Conservation (phyloP, 768 basidiomycete genomes). For the Mycena rebaudengoi region DNA sequence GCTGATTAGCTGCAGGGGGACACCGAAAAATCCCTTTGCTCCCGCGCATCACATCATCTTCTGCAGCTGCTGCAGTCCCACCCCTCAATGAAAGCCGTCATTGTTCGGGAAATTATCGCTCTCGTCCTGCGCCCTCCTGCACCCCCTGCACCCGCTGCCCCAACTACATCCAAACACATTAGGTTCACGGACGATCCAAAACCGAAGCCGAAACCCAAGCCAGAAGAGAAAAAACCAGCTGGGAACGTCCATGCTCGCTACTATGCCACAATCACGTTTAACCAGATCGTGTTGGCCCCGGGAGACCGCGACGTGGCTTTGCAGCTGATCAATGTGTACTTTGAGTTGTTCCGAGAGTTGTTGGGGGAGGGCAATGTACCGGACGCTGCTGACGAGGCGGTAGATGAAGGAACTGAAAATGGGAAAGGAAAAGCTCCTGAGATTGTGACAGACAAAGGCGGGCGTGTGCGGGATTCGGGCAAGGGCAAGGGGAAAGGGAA, state of each 20-base stretch:
- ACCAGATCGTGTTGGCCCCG: constrained; percentile 83
- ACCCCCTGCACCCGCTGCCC: constrained; percentile 43
- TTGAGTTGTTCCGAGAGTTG: constrained; percentile 91
- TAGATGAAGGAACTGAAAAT: constrained; percentile 40
- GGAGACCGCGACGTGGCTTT: constrained; percentile 78
- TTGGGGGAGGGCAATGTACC: constrained; percentile 65
- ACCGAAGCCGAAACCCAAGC: constrained; percentile 37
- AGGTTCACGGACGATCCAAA: constrained; percentile 56
- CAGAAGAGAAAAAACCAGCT: constrained; percentile 47
- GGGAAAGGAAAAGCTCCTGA: constrained; percentile 38
- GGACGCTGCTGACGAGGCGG: constrained; percentile 39
- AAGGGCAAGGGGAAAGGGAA: constrained; percentile 51
- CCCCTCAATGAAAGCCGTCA: constrained; percentile 90
- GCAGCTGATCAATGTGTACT: constrained; percentile 88
- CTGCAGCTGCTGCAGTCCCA: constrained; percentile 91
- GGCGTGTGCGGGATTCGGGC: constrained; percentile 39
- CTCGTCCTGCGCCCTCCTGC: constrained; percentile 75
- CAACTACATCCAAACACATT: constrained; percentile 55
- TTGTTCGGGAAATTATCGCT: constrained; percentile 87
- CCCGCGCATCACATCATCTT: constrained; percentile 88
- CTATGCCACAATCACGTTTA: constrained; percentile 93
- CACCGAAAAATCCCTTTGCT: constrained; percentile 85
- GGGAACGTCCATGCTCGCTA: constrained; percentile 83
- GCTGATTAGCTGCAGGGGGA: constrained; percentile 69
- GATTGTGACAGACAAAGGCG: constrained; percentile 37